Conservation (phyloP, 2,329 filamentous ascomycete species). For the Amesomyces nigricolor region DNA sequence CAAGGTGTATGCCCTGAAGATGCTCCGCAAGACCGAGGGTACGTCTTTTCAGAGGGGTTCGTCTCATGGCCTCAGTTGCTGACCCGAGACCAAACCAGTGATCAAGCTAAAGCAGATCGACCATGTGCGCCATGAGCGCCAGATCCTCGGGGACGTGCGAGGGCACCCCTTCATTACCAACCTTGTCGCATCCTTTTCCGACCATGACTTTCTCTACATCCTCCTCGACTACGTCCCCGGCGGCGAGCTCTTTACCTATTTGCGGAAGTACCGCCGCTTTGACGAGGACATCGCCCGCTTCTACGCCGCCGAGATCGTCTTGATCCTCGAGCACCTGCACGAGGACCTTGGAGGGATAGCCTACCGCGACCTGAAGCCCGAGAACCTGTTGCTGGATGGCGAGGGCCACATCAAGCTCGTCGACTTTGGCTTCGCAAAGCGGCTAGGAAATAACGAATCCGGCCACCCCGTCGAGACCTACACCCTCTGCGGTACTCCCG, state of each 20-base stretch:
- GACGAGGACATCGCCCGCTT: conserved; percentile 73
- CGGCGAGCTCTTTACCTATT: conserved; percentile 78
- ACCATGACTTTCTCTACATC: conserved; percentile 74
- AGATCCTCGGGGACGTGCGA: conserved; percentile 69
- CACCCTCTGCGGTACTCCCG: conserved; percentile 76
- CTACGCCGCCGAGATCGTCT: conserved; percentile 77
- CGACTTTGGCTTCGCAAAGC: conserved; percentile 81
- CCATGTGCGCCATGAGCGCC: conserved; percentile 78
- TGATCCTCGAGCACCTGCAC: conserved; percentile 75
- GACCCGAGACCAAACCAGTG: conserved; percentile 39
- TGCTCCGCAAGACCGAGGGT: conserved; percentile 61
- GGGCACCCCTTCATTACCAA: conserved; percentile 81
- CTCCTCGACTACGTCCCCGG: conserved; percentile 78
- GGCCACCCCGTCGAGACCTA: conserved; percentile 61
- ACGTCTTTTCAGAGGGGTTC: conserved; percentile 7
- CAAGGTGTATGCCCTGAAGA: conserved; percentile 77
- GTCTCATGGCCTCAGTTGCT: background rate
- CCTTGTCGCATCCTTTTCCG: conserved; percentile 72
- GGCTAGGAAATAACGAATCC: conserved; percentile 53
- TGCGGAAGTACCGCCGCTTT: conserved; percentile 71
- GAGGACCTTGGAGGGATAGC: conserved; percentile 72
- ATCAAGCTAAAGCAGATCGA: conserved; percentile 82
- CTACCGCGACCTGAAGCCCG: conserved; percentile 76
- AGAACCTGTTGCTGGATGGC: conserved; percentile 72
- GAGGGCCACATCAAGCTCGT: conserved; percentile 77